Evolutionary conservation across 441 rosid genomes (phyloP).

Genomic region (Bruguiera hainesii): DNA sequence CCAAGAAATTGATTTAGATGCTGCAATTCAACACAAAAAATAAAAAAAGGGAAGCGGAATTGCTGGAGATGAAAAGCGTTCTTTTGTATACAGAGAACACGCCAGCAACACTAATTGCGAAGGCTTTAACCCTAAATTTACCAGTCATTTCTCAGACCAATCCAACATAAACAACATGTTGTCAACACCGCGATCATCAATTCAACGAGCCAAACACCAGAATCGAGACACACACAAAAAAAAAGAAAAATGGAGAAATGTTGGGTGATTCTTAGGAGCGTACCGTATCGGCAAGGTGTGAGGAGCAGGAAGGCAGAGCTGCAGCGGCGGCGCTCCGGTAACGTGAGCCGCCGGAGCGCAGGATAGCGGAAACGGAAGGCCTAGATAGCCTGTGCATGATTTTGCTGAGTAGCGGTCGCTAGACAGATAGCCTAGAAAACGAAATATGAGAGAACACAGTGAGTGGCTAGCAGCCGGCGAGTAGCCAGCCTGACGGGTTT

Average conservation of each 20-base stretch:
- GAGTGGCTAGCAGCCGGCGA: neutral
- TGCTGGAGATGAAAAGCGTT: no score
- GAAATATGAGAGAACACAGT: no score
- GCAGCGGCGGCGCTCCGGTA: constrained; percentile 33
- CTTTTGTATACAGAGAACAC: no score
- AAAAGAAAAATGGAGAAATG: neutral
- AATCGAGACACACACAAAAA: neutral
- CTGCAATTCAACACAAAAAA: no score
- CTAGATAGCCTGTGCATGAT: constrained; percentile 65
- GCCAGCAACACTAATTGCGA: no score
- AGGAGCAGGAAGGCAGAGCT: constrained; percentile 16
- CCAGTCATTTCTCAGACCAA: no score
- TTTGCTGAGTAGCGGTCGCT: neutral
- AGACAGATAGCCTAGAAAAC: neutral
- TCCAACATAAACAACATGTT: no score
- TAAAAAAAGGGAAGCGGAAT: no score
- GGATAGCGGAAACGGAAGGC: constrained; percentile 59
- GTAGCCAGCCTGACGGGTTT: constrained; percentile 21
- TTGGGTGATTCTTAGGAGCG: neutral
- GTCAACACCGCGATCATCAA: no score
- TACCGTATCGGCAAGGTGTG: constrained; percentile 39
- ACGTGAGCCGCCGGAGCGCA: constrained; percentile 42
- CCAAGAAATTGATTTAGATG: no score
- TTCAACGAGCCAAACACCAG: neutral
- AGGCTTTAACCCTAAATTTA: no score